Conservation (phyloP, 805 yeast species). For the Danielozyma ontarioensis region DNA sequence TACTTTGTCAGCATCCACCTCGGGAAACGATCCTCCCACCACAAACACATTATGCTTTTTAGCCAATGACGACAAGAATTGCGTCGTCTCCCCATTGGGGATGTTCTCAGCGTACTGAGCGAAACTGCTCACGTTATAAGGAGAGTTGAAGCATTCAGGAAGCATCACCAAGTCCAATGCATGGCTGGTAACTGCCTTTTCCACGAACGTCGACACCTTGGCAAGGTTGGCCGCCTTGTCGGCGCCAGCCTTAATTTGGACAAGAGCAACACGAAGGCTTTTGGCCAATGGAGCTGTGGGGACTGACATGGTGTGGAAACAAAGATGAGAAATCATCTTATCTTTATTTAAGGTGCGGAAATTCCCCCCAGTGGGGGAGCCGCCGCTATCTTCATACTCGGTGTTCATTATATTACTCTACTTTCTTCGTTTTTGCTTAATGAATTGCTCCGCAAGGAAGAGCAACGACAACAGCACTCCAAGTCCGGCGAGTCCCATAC, state of each 20-base stretch:
- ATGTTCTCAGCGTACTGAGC: constrained; percentile 84
- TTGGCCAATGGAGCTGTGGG: constrained; percentile 42
- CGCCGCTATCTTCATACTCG: too few relatives aligned
- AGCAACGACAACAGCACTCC: constrained; percentile 18
- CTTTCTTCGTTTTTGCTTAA: too few relatives aligned
- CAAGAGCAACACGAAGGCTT: constrained; percentile 70
- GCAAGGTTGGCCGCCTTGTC: constrained; percentile 75
- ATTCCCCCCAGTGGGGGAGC: too few relatives aligned
- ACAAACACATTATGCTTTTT: constrained; percentile 54
- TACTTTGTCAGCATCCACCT: constrained; percentile 46
- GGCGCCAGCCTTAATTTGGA: constrained; percentile 78
- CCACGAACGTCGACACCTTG: constrained; percentile 60
- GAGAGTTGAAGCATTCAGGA: constrained; percentile 97
- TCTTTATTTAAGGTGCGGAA: too few relatives aligned
- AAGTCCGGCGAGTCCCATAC: constrained; percentile 29
- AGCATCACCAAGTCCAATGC: constrained; percentile 68
- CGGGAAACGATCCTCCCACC: constrained; percentile 94
- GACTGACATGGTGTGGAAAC: constrained; percentile 14
- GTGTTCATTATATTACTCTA: too few relatives aligned
- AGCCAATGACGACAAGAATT: constrained; percentile 63
- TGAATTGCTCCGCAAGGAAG: constrained; percentile 9
- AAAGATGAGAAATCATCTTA: too few relatives aligned
- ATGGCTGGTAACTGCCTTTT: constrained; percentile 48
- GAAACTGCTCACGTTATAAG: constrained; percentile 84
- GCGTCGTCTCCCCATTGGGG: constrained; percentile 66